phyloP scores from a whole-genome alignment of 2,329 filamentous ascomycete species.

The Aureobasidium lini region DNA sequence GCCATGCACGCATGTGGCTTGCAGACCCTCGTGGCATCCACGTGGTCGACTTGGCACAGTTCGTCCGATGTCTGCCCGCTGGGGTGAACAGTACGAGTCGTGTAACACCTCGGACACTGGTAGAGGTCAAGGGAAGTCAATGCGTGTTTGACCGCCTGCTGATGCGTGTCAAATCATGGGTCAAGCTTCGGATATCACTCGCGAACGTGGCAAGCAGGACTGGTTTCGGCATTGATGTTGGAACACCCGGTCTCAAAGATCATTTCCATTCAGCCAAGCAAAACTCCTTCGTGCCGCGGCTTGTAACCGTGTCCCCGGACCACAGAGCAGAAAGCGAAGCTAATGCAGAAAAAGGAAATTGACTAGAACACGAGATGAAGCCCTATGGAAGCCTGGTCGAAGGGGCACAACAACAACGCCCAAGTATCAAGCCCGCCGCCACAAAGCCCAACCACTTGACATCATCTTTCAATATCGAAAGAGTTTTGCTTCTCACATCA shows the following conservation, averaged over 20 bases:
- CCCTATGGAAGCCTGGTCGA: not conserved
- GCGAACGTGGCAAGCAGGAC: not conserved
- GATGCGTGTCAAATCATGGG: not conserved
- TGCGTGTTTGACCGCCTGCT: slow-evolving; percentile 1
- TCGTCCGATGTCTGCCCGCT: not conserved
- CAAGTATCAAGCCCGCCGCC: not conserved
- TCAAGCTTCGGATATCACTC: not conserved
- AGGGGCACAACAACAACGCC: not conserved
- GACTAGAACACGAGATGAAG: slow-evolving; percentile 5
- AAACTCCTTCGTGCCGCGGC: not conserved
- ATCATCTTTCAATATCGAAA: slow-evolving; percentile 8
- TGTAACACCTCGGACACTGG: not conserved
- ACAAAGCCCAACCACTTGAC: slow-evolving; percentile 1
- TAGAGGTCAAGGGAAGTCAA: not conserved
- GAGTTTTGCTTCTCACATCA: slow-evolving; percentile 3
- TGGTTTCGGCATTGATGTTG: not conserved
- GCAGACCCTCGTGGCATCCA: not conserved
- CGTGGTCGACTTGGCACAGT: not conserved
- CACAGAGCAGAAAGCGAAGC: not conserved
- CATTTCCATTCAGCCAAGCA: not conserved
- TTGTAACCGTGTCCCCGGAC: not conserved
- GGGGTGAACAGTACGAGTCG: not conserved
- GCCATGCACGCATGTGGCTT: slow-evolving; percentile 8
- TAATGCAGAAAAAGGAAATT: slow-evolving; percentile 3
- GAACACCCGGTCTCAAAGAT: not conserved